Evolutionary conservation across 345 rosid species (phyloP), one percentile per base, ranked within the genome.

Genomic region (Acer saccharum): DNA sequence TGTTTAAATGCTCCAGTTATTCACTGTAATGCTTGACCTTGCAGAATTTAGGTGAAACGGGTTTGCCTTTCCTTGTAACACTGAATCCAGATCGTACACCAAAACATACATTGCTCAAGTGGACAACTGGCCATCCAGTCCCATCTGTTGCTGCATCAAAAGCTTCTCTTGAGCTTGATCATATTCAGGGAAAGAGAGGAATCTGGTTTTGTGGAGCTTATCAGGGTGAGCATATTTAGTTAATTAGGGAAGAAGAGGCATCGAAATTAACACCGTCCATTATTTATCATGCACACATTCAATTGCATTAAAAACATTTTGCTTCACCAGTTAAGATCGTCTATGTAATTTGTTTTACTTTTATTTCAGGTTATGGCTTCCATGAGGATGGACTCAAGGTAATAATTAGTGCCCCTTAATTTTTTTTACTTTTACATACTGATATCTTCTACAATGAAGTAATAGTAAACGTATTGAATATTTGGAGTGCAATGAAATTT

Each of bases 311-410:
- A 25, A 3, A 13, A 50, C 23, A 48, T 18, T 60, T 58, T 39
- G 54, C 18, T 60, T 21, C 60, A 6, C 13, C 7, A 18, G 46
- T n/a, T 32, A 14, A 35, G 32, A 58, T 64, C 23, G 58, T 50
- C 57, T 69, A 60, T 54, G 10, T 65, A 58, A 69, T 68, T 76
- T 74, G 8, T 58, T 21, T 55, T 27, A 54, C 48, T 23, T 76
- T 9, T 69, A 48, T 85, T 83, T 85, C 90, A 93, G 99, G 99
- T 60, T 92, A 93, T 80, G 99, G 98, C 77, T 95, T 93, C 85
- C 99, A 93, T 81, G 98, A 95, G 85, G 98, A 95, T 65, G 97
- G 97, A 76, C 81, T 95, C 46, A 95, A 92, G 97, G 98, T 82
- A 88, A 78, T 6, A 12, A 68, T 68, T 57, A 20, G 44, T 57